phyloP scores from a whole-genome alignment of 176 grass and related monocot species.

The Oryza longistaminata region DNA sequence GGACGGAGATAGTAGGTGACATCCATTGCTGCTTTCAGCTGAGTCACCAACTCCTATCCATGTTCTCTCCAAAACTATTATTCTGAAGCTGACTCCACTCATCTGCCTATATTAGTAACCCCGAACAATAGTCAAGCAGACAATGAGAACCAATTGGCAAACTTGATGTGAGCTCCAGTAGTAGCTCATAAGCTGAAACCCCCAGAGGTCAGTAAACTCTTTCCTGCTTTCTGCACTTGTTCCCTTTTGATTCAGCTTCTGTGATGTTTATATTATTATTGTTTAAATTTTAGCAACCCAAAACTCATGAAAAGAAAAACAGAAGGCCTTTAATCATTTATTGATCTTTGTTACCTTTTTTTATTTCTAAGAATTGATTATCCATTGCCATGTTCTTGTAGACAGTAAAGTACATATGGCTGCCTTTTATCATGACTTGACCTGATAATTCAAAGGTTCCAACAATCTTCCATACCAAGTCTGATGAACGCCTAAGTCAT shows the following conservation, averaged over 20 bases:
- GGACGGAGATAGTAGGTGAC: too few species aligned
- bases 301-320: not conserved
- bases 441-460: not conserved
- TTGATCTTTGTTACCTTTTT: conserved; percentile 7
- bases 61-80: conserved; percentile 23
- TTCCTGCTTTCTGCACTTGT: conserved; percentile 14
- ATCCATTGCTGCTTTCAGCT: conserved; percentile 37
- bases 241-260: conserved; percentile 17
- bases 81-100: conserved; percentile 11
- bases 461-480: not conserved
- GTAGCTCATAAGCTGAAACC: conserved; percentile 21
- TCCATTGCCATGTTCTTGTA: conserved; percentile 11
- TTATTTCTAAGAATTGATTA: conserved; percentile 2
- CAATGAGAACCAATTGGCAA: not conserved
- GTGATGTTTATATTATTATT: not conserved
- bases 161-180: not conserved
- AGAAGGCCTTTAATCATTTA: not conserved
- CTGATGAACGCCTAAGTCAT: not conserved
- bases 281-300: not conserved
- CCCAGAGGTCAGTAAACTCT: conserved; percentile 19
- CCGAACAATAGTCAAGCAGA: not conserved
- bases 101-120: conserved; percentile 24
- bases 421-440: not conserved
- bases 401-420: not conserved
- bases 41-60: conserved; percentile 46